These are phyloP conservation scores for Annulohypoxylon bovei DNA, from an alignment of 495 filamentous ascomycete genomes.

Conservation along the genomic window DNA sequence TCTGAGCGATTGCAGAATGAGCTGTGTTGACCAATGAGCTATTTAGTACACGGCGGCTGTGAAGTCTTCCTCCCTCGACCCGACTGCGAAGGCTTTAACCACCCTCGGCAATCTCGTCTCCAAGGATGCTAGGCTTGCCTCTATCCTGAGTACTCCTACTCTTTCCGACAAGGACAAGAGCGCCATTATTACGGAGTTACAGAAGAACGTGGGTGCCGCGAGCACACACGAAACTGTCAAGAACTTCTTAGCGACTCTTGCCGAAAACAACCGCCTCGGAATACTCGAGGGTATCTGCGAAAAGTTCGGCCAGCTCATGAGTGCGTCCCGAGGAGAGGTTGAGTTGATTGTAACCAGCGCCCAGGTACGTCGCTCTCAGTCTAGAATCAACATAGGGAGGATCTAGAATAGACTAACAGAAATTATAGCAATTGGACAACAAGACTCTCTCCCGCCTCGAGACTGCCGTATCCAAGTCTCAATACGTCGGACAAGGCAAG, in stretches of 20 bases:
- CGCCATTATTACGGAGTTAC: slow-evolving; percentile 81
- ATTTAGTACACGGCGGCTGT: slow-evolving; percentile 92
- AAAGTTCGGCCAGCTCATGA: slow-evolving; percentile 89
- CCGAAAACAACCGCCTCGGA: slow-evolving; percentile 94
- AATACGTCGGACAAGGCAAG: slow-evolving; percentile 89
- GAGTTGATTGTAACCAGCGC: slow-evolving; percentile 91
- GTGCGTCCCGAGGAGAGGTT: slow-evolving; percentile 89
- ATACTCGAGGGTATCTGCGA: slow-evolving; percentile 81
- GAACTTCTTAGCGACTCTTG: slow-evolving; percentile 89
- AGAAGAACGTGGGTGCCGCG: slow-evolving; percentile 74
- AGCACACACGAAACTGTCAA: slow-evolving; percentile 85
- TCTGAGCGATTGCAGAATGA: not conserved
- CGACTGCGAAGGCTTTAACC: slow-evolving; percentile 77
- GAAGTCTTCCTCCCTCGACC: slow-evolving; percentile 85
- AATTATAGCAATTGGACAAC: slow-evolving; percentile 80
- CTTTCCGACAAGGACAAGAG: slow-evolving; percentile 81
- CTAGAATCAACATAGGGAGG: slow-evolving; percentile 1
- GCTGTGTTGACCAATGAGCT: slow-evolving; percentile 48
- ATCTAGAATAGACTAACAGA: slow-evolving; percentile 32
- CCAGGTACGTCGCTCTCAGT: slow-evolving; percentile 64
- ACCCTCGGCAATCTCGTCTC: slow-evolving; percentile 75
- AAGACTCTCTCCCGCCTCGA: slow-evolving; percentile 87
- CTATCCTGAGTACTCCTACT: slow-evolving; percentile 82
- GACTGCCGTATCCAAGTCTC: slow-evolving; percentile 85
- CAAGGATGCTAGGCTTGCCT: slow-evolving; percentile 79